Base-by-base conservation (phyloP, 2,329 filamentous ascomycete genomes). In the Colletotrichum neosansevieriae region DNA sequence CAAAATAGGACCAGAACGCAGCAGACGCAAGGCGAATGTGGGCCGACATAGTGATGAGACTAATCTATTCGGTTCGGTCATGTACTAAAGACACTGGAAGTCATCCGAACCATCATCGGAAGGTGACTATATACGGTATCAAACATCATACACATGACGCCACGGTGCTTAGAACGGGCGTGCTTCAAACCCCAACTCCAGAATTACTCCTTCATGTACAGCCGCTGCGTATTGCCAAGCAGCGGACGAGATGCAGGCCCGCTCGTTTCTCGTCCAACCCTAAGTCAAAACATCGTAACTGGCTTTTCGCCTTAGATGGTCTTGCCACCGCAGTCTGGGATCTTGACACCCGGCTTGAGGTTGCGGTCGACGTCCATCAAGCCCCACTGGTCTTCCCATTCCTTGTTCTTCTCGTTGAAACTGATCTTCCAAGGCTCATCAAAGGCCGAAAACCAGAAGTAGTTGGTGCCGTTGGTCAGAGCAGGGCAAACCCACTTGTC, bases 381-480 rank as follows among this genome's bases (percentile, higher is more conserved):
- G 10, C 96, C 95, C 95, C 95, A 98, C 78, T 97, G 92, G 77
- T 97, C 93, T 82, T 98, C 95, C 94, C 94, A 98, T 59, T 92
- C 85, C 81, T 95, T 84, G 45, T 85, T 82, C 65, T 80, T 79
- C 5, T 83, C 83, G 78, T 98, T 91, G 81, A 90, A 97, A 17
- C 79, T 76, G 63, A 91, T 83, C 82, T 98, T 98, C 95, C 95
- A 98, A 2, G 94, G 94, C 84, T 98, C 95, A 77, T 98, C 95
- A 77, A 98, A 98, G 10, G 94, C 94, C 76, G 94, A 93, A 78
- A 98, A 98, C 95, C 95, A 98, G 77, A 98, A 98, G 78, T 97
- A 98, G 72, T 97, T 90, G 2, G 94, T 98, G 51, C 91, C 92
- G 75, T 97, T 97, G 24, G 82, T 83, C 71, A 98, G 80, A 11